Evolutionary conservation across 2,329 filamentous ascomycete genomes (phyloP), one percentile per base, ranked within the genome.

Genomic region (Escovopsis weberi): DNA sequence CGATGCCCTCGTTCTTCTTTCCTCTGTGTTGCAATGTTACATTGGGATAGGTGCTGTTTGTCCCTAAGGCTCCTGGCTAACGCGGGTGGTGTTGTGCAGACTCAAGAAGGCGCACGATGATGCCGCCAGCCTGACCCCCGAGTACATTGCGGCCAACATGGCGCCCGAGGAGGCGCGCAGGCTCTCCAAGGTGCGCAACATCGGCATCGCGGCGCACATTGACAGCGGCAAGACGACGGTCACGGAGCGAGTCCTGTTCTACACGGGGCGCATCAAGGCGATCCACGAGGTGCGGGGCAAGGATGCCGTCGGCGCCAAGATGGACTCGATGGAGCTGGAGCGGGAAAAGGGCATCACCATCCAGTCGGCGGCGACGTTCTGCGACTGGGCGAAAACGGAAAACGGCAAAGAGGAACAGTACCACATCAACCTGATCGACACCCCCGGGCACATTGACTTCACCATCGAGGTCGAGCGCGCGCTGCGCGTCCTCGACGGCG

Each of bases 311-410:
- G 91, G 91, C 50, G 91, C 91, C 47, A 98, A 98, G 70, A 98
- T 98, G 91, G 91, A 98, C 69, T 95, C 88, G 26, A 98, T 98
- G 91, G 91, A 98, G 54, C 72, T 98, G 52, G 91, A 98, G 67
- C 76, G 91, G 64, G 91, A 96, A 63, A 94, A 95, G 70, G 91
- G 91, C 55, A 98, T 98, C 61, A 98, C 91, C 45, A 98, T 98
- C 57, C 89, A 98, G 64, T 96, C 89, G 52, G 91, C 91, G 10
- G 91, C 91, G 23, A 98, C 91, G 1, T 98, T 94, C 62, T 94
- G 86, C 63, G 88, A 98, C 65, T 98, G 91, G 91, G 68, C 82
- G 51, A 95, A 94, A 70, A 80, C 77, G 62, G 80, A 85, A 55
- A 67, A 89, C 50, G 84, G 83, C 51, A 76, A 84, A 58, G 86